Conservation (phyloP, 129 eudicot species). For the Chrysanthemum seticuspe region DNA sequence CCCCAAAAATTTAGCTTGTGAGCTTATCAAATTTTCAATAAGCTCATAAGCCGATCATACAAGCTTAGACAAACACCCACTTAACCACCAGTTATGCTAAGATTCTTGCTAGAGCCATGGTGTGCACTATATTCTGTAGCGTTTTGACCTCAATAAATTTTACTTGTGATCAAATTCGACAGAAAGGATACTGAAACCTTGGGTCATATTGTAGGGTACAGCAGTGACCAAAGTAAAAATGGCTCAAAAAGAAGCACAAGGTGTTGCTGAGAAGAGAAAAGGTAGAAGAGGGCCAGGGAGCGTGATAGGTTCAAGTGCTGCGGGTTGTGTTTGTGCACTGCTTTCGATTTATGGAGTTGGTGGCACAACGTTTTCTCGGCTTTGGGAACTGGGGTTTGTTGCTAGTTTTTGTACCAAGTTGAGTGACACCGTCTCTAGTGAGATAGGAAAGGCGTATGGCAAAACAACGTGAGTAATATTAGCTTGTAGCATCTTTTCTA, state of each 20-base stretch:
- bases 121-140: no score
- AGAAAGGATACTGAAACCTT: neutral
- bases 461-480: constrained; percentile 74
- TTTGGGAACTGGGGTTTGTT: constrained; percentile 93
- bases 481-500: constrained; percentile 3
- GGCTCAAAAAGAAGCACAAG: constrained; percentile 97
- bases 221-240: constrained; percentile 86
- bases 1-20: no score
- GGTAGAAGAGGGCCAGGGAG: constrained; percentile 98
- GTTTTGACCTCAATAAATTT: neutral
- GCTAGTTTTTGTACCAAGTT: constrained; percentile 96
- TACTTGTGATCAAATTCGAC: neutral
- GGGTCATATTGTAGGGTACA: constrained; percentile 60
- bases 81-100: neutral
- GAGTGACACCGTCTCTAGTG: constrained; percentile 98
- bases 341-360: constrained; percentile 85
- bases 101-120: no score
- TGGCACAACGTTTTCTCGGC: constrained; percentile 56
- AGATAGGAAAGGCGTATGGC: constrained; percentile 96
- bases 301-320: constrained; percentile 95
- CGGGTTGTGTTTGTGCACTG: constrained; percentile 90
- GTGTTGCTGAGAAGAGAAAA: constrained; percentile 91
- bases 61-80: neutral
- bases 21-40: no score
- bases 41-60: neutral